phyloP scores from a whole-genome alignment of 441 rosid genomes.

The Syzygium malaccense region DNA sequence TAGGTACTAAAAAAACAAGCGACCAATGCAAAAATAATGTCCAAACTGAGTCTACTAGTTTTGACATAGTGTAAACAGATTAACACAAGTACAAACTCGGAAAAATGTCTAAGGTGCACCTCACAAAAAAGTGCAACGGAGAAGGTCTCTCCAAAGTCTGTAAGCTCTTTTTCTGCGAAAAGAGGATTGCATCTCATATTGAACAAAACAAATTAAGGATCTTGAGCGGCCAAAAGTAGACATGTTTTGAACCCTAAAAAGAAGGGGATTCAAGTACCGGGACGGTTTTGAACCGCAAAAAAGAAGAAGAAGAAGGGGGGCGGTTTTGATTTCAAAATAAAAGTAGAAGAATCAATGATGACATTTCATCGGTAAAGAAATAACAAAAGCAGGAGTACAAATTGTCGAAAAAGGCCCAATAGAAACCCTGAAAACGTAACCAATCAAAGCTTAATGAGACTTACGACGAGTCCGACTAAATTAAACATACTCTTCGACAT shows the following conservation, averaged over 20 bases:
- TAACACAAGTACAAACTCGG: not conserved
- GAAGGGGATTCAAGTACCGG: not conserved
- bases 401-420: too few relatives aligned
- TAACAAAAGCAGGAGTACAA: too few relatives aligned
- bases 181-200: not conserved
- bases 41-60: not conserved
- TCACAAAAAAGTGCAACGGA: not conserved
- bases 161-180: not conserved
- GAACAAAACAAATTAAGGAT: too few relatives aligned
- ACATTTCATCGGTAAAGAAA: too few relatives aligned
- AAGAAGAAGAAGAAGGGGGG: not conserved
- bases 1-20: not conserved
- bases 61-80: not conserved
- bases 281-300: not conserved
- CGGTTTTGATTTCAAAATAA: not conserved
- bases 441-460: too few relatives aligned
- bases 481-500: too few relatives aligned
- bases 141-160: not conserved
- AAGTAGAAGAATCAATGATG: too few relatives aligned
- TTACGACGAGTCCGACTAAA: too few relatives aligned
- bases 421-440: too few relatives aligned
- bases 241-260: not conserved
- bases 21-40: not conserved
- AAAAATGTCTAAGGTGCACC: too few relatives aligned
- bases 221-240: not conserved